phyloP scores from a whole-genome alignment of 768 basidiomycete species.

The Epithele typhae region DNA sequence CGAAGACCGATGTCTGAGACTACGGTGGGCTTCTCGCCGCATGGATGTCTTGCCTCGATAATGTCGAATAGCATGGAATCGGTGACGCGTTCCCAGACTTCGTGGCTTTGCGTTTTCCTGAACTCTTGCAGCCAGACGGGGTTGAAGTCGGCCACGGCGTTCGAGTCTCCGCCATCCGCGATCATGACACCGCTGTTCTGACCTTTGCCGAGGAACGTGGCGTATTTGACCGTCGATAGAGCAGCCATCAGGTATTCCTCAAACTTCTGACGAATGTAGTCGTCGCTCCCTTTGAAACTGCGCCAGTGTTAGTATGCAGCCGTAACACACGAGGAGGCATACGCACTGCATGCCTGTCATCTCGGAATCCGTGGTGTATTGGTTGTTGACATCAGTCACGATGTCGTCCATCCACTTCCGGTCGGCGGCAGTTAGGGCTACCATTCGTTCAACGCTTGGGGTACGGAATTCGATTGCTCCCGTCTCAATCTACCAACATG shows the following conservation, averaged over 20 bases:
- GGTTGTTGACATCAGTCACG: slow-evolving; percentile 78
- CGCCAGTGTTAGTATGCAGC: neutral
- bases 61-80: slow-evolving; percentile 95
- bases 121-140: slow-evolving; percentile 87
- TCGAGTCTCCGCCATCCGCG: slow-evolving; percentile 56
- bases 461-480: slow-evolving; percentile 85
- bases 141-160: slow-evolving; percentile 76
- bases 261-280: slow-evolving; percentile 89
- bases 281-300: slow-evolving; percentile 94
- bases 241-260: slow-evolving; percentile 94
- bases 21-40: slow-evolving; percentile 84
- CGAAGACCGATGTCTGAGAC: slow-evolving; percentile 91
- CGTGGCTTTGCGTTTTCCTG: slow-evolving; percentile 80
- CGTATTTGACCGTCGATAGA: slow-evolving; percentile 85
- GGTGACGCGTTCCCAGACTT: slow-evolving; percentile 86
- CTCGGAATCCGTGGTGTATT: slow-evolving; percentile 64
- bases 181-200: slow-evolving; percentile 62
- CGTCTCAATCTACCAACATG: slow-evolving; percentile 85
- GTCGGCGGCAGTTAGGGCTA: slow-evolving; percentile 85
- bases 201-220: slow-evolving; percentile 75
- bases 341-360: slow-evolving; percentile 63
- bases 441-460: slow-evolving; percentile 69
- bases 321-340: slow-evolving; percentile 2
- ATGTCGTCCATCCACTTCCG: slow-evolving; percentile 98
- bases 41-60: slow-evolving; percentile 92